Evolutionary conservation across 1,284 basidiomycete genomes (phyloP).

Genomic region (Cryptococcus wingfieldii): DNA sequence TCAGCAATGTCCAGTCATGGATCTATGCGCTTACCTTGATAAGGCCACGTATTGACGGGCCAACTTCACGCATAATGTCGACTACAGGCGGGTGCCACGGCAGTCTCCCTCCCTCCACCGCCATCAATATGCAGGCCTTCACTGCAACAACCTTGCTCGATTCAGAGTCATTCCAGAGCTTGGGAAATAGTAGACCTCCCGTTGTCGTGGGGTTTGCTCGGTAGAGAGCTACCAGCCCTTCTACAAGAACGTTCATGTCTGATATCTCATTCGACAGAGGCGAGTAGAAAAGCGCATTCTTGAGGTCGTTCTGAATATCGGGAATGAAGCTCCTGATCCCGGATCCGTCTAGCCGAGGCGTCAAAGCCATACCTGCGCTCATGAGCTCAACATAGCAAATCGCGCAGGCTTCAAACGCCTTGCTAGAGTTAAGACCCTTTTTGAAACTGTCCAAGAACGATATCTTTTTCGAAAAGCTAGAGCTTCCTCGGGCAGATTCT

Average conservation of each 20-base stretch:
- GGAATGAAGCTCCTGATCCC: slow-evolving; percentile 64
- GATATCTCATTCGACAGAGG: slow-evolving; percentile 53
- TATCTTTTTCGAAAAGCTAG: slow-evolving; percentile 47
- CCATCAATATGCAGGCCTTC: slow-evolving; percentile 60
- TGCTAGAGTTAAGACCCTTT: slow-evolving; percentile 37
- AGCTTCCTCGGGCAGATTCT: slow-evolving; percentile 33
- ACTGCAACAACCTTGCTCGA: slow-evolving; percentile 73
- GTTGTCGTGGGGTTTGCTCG: slow-evolving; percentile 61
- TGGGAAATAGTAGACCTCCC: slow-evolving; percentile 57
- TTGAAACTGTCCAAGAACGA: slow-evolving; percentile 49
- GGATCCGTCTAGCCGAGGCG: slow-evolving; percentile 53
- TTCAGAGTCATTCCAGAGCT: slow-evolving; percentile 69
- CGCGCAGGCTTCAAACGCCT: slow-evolving; percentile 37
- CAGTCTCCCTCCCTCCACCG: slow-evolving; percentile 39
- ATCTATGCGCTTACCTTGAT: slow-evolving; percentile 25
- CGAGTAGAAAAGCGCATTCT: slow-evolving; percentile 49
- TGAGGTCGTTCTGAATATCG: slow-evolving; percentile 70
- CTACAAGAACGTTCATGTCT: slow-evolving; percentile 72
- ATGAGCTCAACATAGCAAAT: slow-evolving; percentile 77
- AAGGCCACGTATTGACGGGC: slow-evolving; percentile 22
- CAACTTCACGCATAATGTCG: slow-evolving; percentile 22
- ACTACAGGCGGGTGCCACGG: slow-evolving; percentile 29
- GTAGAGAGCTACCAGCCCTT: slow-evolving; percentile 67
- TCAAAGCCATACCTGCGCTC: slow-evolving; percentile 68
- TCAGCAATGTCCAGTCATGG: background rate